phyloP scores from a whole-genome alignment of 1,284 basidiomycete genomes.

The Ceratobasidium sp. region DNA sequence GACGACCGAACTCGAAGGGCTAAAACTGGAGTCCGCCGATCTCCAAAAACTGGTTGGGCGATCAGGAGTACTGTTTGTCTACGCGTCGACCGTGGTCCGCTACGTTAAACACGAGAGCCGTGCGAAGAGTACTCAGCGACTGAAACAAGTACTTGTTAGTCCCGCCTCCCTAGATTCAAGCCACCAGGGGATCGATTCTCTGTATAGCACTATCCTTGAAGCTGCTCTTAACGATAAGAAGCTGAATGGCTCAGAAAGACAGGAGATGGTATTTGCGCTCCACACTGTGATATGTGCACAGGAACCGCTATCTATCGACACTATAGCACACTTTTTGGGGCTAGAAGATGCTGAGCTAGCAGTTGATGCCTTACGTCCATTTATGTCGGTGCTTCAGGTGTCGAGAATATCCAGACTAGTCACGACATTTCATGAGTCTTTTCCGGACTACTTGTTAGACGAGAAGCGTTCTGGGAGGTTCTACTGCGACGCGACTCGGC shows the following conservation, averaged over 20 bases:
- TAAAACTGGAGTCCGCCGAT: too few species aligned
- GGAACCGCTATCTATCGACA: not conserved
- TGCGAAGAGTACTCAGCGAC: not conserved
- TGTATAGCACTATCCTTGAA: not conserved
- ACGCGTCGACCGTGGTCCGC: not conserved
- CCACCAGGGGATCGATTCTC: not conserved
- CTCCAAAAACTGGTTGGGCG: not conserved
- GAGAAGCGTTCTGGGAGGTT: not conserved
- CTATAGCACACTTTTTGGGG: not conserved
- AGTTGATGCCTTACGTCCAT: not conserved
- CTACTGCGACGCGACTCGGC: not conserved
- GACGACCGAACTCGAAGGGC: not conserved
- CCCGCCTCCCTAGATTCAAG: not conserved
- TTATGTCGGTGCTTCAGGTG: not conserved
- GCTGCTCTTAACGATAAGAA: not conserved
- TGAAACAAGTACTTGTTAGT: not conserved
- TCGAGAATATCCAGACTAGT: not conserved
- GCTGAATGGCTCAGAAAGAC: not conserved
- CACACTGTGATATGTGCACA: not conserved
- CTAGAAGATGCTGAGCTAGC: not conserved
- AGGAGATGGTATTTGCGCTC: not conserved
- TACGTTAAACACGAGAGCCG: not conserved
- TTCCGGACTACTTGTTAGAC: conserved; percentile 1
- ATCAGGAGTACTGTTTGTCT: not conserved
- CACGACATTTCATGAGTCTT: not conserved